A percentile compares a stretch with the other conserved stretches of the same genome.
These are phyloP conservation scores for Corinectria fuckeliana DNA, from an alignment of 2,329 filamentous ascomycete genomes.

Conservation along the genomic window DNA sequence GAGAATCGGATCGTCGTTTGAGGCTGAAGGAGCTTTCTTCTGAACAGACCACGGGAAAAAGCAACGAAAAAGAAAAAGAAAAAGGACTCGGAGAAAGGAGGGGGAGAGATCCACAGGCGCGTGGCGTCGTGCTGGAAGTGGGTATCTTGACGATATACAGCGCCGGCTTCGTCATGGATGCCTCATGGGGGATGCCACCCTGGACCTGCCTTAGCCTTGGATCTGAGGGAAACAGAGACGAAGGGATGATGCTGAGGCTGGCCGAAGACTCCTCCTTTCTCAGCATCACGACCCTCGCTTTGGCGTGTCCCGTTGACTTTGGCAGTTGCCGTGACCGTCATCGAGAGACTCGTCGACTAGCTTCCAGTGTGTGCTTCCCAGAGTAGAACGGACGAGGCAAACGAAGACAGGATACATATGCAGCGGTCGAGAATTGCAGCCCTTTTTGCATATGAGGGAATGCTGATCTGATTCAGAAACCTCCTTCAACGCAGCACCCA, in stretches of 20 bases:
- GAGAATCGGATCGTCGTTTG: constrained; percentile 28
- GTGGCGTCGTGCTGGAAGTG: constrained; percentile 30
- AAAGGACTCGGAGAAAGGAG: constrained; percentile 9
- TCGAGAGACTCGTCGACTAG: constrained; percentile 6
- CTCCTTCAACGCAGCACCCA: background rate
- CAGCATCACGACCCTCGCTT: background rate
- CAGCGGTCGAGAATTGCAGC: background rate
- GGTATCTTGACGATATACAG: no score
- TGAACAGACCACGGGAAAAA: constrained; percentile 30
- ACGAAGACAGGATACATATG: background rate
- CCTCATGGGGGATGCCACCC: background rate
- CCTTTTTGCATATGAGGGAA: no score
- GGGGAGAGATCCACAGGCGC: constrained; percentile 33
- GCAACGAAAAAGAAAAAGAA: constrained; percentile 25
- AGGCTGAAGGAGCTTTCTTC: constrained; percentile 36
- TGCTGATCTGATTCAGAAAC: background rate
- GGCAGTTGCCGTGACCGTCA: no score
- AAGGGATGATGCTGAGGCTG: constrained; percentile 1
- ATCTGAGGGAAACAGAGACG: constrained; percentile 1
- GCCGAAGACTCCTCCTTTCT: background rate
- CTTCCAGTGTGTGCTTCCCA: no score
- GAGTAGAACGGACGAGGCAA: background rate
- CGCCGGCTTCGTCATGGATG: constrained; percentile 8
- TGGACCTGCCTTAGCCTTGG: constrained; percentile 17
- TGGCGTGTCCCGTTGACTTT: background rate